Evolutionary conservation across 129 eudicot genomes (phyloP), one percentile per base, ranked within the genome.

Genomic region (Logfia minima): DNA sequence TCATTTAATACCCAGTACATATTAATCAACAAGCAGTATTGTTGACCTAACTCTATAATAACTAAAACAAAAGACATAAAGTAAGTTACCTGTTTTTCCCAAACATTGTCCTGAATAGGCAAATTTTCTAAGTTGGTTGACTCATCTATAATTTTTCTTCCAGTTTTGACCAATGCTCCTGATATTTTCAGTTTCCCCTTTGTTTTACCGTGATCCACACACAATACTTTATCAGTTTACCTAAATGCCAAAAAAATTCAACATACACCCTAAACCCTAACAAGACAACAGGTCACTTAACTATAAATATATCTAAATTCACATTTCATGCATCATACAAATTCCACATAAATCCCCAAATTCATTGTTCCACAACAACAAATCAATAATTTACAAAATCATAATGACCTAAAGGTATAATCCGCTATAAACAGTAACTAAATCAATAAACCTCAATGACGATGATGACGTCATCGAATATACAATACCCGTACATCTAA

Each of bases 51-150:
- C 75, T 74, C 61, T 55, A 28, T 70, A 61, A 71, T 66, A 61
- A 60, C 71, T 19, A 43, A 34, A 80, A 52, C 67, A 34, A 66
- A 64, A 23, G 41, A 19, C 26, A 56, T 55, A 74, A 66, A 74
- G 80, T 67, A 80, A 81, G 43, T 68, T 45, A 68, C 71, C 84
- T 75, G 64, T 22, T 74, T 74, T 72, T 80, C 74, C 71, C 74
- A 66, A 80, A 65, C 74, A 72, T 72, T 72, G 32, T 65, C 74
- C 6, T 29, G 51, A 18, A 19, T 28, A n/a, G 6, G 10, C 53
- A 56, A 74, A 28, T 55, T 79, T 65, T 51, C 68, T 79, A 64
- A 23, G 26, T 68, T 56, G 19, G 43, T 68, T 74, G 48, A 72
- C 72, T 72, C 75, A 22, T 60, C 70, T 63, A n/a, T 64, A 28